These are phyloP conservation scores for Ceratocystis colombiana DNA, from an alignment of 2,329 filamentous ascomycete genomes.

Conservation along the genomic window DNA sequence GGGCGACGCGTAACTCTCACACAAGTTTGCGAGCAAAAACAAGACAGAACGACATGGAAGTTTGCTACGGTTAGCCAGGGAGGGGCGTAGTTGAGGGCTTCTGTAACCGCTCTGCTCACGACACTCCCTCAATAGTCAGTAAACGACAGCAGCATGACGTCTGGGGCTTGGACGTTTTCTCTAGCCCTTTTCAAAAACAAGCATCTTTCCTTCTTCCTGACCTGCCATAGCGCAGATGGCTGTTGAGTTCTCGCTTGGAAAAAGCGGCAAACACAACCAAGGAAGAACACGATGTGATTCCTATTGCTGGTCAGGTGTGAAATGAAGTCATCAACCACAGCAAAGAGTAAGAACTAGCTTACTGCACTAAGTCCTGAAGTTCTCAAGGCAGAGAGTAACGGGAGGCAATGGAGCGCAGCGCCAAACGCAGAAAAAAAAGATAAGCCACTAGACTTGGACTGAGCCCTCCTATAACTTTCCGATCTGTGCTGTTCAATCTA, in stretches of 20 bases:
- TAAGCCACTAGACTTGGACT: background rate
- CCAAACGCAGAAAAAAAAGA: background rate
- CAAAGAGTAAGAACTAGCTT: slow-evolving; percentile 4
- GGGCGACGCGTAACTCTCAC: slow-evolving; percentile 2
- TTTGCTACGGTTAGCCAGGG: background rate
- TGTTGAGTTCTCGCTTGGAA: background rate
- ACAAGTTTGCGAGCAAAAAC: background rate
- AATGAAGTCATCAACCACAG: background rate
- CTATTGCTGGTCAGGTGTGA: too few species aligned
- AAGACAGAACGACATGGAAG: background rate
- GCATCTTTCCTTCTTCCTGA: background rate
- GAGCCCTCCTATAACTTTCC: background rate
- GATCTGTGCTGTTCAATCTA: background rate
- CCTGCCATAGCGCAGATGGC: background rate
- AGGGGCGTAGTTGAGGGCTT: background rate
- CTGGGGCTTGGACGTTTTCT: background rate
- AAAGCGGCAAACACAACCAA: background rate
- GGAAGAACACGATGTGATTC: background rate
- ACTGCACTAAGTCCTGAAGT: background rate
- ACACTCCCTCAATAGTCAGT: background rate
- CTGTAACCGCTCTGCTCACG: slow-evolving; percentile 2
- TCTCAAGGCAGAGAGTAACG: background rate
- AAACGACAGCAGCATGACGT: slow-evolving; percentile 1
- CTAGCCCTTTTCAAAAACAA: background rate
- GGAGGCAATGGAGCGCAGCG: background rate